A percentile compares a stretch with the other conserved stretches of the same genome.
Conservation (phyloP, 1,139 yeast genomes). For the Fermentozyma sake region DNA sequence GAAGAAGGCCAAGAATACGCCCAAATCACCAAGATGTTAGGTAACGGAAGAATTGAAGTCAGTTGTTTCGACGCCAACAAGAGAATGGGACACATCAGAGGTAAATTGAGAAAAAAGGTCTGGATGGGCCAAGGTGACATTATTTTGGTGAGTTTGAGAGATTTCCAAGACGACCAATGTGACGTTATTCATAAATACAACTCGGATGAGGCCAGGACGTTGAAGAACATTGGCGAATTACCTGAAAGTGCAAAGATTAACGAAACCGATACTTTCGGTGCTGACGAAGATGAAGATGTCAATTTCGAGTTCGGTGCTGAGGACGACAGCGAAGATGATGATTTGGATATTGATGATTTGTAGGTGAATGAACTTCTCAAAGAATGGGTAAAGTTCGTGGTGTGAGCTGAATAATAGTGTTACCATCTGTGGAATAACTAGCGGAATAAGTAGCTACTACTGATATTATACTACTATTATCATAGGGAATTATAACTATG, state of each 20-base stretch:
- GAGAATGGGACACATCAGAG: conserved; percentile 97
- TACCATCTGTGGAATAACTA: no score
- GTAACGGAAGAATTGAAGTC: conserved; percentile 96
- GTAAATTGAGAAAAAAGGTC: conserved; percentile 97
- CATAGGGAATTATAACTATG: no score
- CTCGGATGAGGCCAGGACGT: conserved; percentile 96
- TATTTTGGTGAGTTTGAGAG: conserved; percentile 91
- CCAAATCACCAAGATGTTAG: conserved; percentile 96
- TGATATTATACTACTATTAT: no score
- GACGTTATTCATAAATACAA: conserved; percentile 96
- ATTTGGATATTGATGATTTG: conserved; percentile 82
- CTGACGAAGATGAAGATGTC: conserved; percentile 95
- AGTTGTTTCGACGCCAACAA: conserved; percentile 89
- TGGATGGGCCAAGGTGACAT: conserved; percentile 99
- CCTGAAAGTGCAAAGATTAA: conserved; percentile 96
- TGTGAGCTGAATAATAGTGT: no score
- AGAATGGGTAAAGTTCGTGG: no score
- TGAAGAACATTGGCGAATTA: conserved; percentile 93
- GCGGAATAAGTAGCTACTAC: no score
- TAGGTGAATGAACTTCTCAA: no score
- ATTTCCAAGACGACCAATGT: conserved; percentile 97
- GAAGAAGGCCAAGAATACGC: conserved; percentile 99
- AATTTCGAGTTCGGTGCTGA: conserved; percentile 98
- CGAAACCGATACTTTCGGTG: conserved; percentile 96
- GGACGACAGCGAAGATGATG: conserved; percentile 62